Evolutionary conservation across 176 grass and related monocot species (phyloP).

Genomic region (Metroxylon sagu): DNA sequence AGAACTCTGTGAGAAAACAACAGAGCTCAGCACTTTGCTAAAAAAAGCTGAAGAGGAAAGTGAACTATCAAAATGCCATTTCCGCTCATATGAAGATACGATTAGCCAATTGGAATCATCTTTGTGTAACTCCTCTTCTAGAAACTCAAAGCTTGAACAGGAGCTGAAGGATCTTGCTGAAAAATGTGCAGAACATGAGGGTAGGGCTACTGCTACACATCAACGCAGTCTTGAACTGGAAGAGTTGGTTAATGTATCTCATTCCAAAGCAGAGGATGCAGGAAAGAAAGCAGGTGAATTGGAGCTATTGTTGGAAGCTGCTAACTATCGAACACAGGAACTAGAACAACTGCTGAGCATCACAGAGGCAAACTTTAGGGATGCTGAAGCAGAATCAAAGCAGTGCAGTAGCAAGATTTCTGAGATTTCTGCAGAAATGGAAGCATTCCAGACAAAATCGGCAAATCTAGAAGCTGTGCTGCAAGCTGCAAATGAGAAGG

Average conservation of each 20-base stretch:
- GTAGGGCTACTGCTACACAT: conserved; percentile 1
- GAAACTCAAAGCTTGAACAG: conserved; percentile 13
- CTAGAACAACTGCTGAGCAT: conserved; percentile 34
- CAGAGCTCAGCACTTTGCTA: conserved; percentile 7
- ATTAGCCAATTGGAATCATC: conserved; percentile 25
- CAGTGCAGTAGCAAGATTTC: conserved; percentile 26
- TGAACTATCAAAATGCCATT: conserved; percentile 7
- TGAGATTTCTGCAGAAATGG: conserved; percentile 48
- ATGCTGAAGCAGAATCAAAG: conserved; percentile 28
- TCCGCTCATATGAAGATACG: conserved; percentile 23
- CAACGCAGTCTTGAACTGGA: conserved; percentile 9
- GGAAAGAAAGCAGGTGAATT: conserved; percentile 21
- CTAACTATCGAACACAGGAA: conserved; percentile 23
- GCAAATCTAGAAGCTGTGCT: conserved; percentile 37
- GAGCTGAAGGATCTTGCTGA: conserved; percentile 6
- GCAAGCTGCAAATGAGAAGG: conserved; percentile 36
- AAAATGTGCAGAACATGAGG: conserved; percentile 13
- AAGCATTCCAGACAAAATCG: conserved; percentile 56
- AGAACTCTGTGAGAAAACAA: conserved; percentile 8
- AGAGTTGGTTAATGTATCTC: conserved; percentile 18
- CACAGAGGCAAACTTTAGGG: conserved; percentile 35
- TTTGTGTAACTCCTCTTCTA: conserved; percentile 3
- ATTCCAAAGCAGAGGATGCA: conserved; percentile 22
- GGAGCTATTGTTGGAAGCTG: conserved; percentile 21
- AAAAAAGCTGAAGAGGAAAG: conserved; percentile 20